phyloP scores from a whole-genome alignment of 139 green algal genomes.

The Dunaliella primolecta region DNA sequence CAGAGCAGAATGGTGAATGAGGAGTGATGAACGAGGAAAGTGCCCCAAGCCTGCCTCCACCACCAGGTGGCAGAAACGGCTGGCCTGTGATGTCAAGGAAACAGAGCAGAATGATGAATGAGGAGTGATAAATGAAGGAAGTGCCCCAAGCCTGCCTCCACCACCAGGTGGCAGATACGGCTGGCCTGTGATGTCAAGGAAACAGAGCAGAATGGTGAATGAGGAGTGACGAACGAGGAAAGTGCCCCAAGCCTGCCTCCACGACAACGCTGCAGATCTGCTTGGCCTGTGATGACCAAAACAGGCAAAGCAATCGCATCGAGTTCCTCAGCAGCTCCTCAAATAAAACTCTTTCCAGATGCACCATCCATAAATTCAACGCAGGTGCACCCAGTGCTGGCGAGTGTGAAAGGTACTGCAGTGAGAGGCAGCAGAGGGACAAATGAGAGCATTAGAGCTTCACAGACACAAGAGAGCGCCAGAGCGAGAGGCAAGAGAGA shows the following conservation, averaged over 20 bases:
- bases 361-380: too few relatives aligned
- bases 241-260: constrained; percentile 83
- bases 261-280: constrained; percentile 63
- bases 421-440: too few relatives aligned
- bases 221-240: constrained; percentile 64
- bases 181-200: constrained; percentile 13
- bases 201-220: background rate
- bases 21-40: constrained; percentile 69
- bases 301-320: too few relatives aligned
- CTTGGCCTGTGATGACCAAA: constrained; percentile 21
- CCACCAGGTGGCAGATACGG: constrained; percentile 56
- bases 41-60: constrained; percentile 87
- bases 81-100: constrained; percentile 27
- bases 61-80: constrained; percentile 55
- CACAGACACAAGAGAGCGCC: too few relatives aligned
- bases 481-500: too few relatives aligned
- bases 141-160: too few relatives aligned
- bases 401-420: too few relatives aligned
- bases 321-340: too few relatives aligned
- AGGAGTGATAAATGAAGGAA: constrained; percentile 53
- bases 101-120: background rate
- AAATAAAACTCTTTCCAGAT: too few relatives aligned
- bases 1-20: background rate
- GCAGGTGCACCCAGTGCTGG: too few relatives aligned
- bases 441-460: too few relatives aligned